Conservation (phyloP, 2,329 filamentous ascomycete species). For the Gaeumannomyces sp. region DNA sequence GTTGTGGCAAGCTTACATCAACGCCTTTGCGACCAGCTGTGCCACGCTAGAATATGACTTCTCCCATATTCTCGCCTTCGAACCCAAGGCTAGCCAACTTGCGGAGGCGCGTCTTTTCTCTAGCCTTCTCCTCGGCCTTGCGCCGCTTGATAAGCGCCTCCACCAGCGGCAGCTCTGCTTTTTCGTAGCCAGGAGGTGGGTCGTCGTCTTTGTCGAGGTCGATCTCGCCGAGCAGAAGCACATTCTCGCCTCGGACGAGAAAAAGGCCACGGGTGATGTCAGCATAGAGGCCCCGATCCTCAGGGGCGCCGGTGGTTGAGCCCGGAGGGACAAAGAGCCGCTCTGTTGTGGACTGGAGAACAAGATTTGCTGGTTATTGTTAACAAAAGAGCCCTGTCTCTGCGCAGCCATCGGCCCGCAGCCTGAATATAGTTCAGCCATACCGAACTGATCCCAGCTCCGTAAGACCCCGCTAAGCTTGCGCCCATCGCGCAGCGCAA, state of each 20-base stretch:
- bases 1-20: neutral
- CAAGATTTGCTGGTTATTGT: slow-evolving; percentile 68
- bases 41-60: slow-evolving; percentile 36
- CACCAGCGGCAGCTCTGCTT: slow-evolving; percentile 43
- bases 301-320: slow-evolving; percentile 28
- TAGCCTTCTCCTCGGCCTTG: slow-evolving; percentile 60
- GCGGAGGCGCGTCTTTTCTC: slow-evolving; percentile 65
- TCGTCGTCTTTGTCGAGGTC: slow-evolving; percentile 95
- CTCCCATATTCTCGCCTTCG: slow-evolving; percentile 76
- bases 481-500: slow-evolving; percentile 85
- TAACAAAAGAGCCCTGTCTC: neutral
- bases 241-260: slow-evolving; percentile 91
- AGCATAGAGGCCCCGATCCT: slow-evolving; percentile 58
- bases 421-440: slow-evolving; percentile 17
- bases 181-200: slow-evolving; percentile 61
- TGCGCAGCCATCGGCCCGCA: neutral
- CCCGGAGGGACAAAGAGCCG: slow-evolving; percentile 65
- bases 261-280: slow-evolving; percentile 84
- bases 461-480: slow-evolving; percentile 89
- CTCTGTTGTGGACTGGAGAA: slow-evolving; percentile 88
- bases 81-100: slow-evolving; percentile 76
- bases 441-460: slow-evolving; percentile 98
- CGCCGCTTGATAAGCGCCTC: slow-evolving; percentile 67
- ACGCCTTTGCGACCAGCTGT: neutral
- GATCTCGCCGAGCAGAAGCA: slow-evolving; percentile 91